phyloP scores from a whole-genome alignment of 495 filamentous ascomycete genomes.

The Penicillium steckii region DNA sequence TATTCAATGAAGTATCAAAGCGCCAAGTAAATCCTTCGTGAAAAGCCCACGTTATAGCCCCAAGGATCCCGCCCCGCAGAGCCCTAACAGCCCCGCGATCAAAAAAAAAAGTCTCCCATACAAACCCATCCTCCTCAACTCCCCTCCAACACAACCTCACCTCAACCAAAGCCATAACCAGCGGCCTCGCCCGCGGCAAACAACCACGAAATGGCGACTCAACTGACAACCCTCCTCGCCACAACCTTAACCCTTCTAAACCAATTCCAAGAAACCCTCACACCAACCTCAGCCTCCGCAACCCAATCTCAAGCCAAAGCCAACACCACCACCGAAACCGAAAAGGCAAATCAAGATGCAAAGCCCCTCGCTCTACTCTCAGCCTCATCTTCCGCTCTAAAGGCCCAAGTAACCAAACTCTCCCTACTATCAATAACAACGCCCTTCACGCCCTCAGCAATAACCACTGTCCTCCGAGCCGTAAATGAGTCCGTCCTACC shows the following conservation, averaged over 20 bases:
- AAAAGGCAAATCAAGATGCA: no score
- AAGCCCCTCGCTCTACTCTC: conserved; percentile 59
- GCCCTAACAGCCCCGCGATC: background rate
- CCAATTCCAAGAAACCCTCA: conserved; percentile 41
- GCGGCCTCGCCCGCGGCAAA: no score
- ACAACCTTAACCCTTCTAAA: conserved; percentile 34
- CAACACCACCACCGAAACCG: conserved; percentile 41
- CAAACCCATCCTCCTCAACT: background rate
- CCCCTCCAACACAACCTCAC: background rate
- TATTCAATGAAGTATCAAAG: no score
- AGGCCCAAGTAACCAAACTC: conserved; percentile 81
- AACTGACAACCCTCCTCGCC: conserved; percentile 29
- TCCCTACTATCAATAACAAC: conserved; percentile 80
- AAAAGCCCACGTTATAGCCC: no score
- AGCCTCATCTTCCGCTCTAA: conserved; percentile 64
- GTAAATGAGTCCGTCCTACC: conserved; percentile 66
- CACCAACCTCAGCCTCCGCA: conserved; percentile 19
- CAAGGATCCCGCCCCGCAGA: background rate
- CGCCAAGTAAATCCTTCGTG: no score
- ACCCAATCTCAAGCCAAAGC: conserved; percentile 5
- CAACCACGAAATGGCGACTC: conserved; percentile 34
- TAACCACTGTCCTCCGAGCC: conserved; percentile 62
- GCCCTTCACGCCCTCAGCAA: conserved; percentile 78
- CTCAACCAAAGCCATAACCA: background rate
- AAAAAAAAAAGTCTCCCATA: conserved; percentile 1